Conservation (phyloP, 441 rosid species). For the Arabidopsis lyrata region DNA sequence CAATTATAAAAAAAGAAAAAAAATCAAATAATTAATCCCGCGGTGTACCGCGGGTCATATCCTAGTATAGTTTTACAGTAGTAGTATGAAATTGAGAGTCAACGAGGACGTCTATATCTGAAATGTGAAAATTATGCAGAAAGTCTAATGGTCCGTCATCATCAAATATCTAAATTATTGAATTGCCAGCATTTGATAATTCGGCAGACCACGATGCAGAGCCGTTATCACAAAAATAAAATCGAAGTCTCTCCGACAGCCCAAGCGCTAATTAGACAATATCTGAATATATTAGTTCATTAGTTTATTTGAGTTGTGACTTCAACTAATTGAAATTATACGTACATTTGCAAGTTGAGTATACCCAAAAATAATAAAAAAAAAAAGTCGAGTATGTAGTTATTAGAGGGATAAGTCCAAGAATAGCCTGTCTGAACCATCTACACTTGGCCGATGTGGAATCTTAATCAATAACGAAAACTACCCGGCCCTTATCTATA, state of each 20-base stretch:
- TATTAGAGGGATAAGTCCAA: slow-evolving; percentile 3
- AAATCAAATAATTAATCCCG: no score
- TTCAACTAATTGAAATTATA: slow-evolving; percentile 5
- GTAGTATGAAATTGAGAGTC: slow-evolving; percentile 14
- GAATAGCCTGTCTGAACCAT: not conserved
- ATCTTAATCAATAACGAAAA: slow-evolving; percentile 19
- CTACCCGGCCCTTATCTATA: not conserved
- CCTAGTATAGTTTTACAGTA: no score
- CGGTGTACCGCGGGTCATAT: no score
- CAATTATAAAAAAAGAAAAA: no score
- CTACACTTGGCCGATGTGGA: slow-evolving; percentile 37
- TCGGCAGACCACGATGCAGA: slow-evolving; percentile 36
- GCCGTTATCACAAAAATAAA: slow-evolving; percentile 24
- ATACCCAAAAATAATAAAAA: no score
- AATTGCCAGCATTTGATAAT: slow-evolving; percentile 38
- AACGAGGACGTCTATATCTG: slow-evolving; percentile 41
- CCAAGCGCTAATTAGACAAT: slow-evolving; percentile 34
- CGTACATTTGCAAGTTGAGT: slow-evolving; percentile 18
- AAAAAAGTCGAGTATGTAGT: no score
- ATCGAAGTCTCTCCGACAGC: slow-evolving; percentile 33
- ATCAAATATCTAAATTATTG: slow-evolving; percentile 32
- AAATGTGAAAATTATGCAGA: slow-evolving; percentile 14
- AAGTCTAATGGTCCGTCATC: slow-evolving; percentile 42
- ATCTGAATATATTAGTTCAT: slow-evolving; percentile 24
- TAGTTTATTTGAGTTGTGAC: slow-evolving; percentile 20